Evolutionary conservation across 176 grass and related monocot species (phyloP).

Genomic region (Triticum turgidum): DNA sequence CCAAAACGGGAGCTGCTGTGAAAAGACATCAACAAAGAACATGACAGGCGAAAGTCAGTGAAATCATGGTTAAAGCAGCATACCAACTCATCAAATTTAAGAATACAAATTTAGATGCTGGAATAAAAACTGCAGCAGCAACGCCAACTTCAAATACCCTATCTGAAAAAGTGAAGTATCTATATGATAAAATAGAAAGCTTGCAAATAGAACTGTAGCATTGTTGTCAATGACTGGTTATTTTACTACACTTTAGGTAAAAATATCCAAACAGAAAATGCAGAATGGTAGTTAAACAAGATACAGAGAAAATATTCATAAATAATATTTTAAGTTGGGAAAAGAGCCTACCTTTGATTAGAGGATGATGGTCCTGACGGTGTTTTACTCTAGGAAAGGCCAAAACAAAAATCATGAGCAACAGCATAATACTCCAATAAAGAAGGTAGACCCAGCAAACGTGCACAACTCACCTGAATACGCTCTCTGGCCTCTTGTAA

Average conservation of each 20-base stretch:
- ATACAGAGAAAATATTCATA: neutral
- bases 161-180: neutral
- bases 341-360: constrained; percentile 44
- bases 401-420: constrained; percentile 31
- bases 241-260: neutral
- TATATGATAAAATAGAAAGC: neutral
- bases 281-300: neutral
- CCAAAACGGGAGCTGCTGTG: constrained; percentile 15
- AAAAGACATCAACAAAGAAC: neutral
- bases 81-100: neutral
- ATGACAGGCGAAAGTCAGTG: neutral
- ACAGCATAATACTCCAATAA: constrained; percentile 3
- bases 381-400: constrained; percentile 48
- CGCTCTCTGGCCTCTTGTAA: constrained; percentile 55
- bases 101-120: neutral
- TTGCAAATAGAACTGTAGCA: constrained; percentile 8
- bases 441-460: constrained; percentile 18
- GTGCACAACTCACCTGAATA: constrained; percentile 33
- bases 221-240: neutral
- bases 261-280: neutral
- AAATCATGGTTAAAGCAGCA: neutral
- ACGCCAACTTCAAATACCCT: neutral
- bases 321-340: constrained; percentile 17
- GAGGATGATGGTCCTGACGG: constrained; percentile 36
- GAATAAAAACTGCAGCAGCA: neutral